Base-by-base conservation (phyloP, 2,329 filamentous ascomycete genomes). In the Escovopsis sp. region DNA sequence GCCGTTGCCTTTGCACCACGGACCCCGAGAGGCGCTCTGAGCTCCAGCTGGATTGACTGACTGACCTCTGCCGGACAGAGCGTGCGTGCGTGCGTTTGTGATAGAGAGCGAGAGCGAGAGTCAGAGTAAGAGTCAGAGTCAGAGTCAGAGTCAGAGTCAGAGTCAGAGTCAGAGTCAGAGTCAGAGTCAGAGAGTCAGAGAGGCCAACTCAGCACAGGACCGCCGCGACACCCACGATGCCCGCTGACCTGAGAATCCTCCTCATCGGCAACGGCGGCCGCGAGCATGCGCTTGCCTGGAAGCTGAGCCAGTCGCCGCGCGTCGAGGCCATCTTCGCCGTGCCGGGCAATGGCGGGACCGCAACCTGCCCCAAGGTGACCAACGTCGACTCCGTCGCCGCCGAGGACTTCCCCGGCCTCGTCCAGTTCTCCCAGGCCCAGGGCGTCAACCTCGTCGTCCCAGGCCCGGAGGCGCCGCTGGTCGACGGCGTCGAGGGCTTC, bases 281-380 rank as follows among this genome's bases (percentile, higher is more conserved):
- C 55, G 91, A 98, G 66, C 87, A 96, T 64, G 85, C 88, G 38
- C 74, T 95, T 48, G 87, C 88, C 36, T 96, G 88, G 88, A 95
- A 93, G 66, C 70, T 96, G 48, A 77, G 80, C 56, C 82, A 94
- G 61, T 94, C 87, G 12, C 70, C 80, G 36, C 72, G 73, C 38
- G 85, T 94, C 47, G 77, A 85, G 54, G 73, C 78, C 53, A 89
- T 96, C 58, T 69, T 73, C 52, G 74, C 67, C 36, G 74, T 78
- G 37, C 77, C 77, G 12, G 89, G 89, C 48, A 96, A 96, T 63
- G 89, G 89, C 51, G 91, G 91, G 45, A 94, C 87, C 26, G 80
- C 76, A 42, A 66, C 60, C 39, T 78, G 77, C 45, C 63, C 75
- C 53, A 89, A 88, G 61, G 78, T 80, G 43, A 70, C 71, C 50